phyloP scores from a whole-genome alignment of 192 early-diverging fungal species.

The Backusella macrospora region DNA sequence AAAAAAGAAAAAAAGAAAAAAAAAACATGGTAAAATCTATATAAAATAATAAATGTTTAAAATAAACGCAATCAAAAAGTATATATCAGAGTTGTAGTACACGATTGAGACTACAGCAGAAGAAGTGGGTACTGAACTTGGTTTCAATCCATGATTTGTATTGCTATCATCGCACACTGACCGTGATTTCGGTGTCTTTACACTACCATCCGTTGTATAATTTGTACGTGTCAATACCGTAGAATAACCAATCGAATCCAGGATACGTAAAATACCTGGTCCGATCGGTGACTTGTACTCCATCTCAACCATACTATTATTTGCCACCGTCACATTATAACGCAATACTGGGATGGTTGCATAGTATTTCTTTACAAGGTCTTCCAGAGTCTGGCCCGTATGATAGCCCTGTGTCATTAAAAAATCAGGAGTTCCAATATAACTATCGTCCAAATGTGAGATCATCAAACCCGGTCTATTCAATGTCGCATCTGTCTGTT shows the following conservation, averaged over 20 bases:
- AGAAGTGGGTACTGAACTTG: not conserved
- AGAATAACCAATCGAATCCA: slow-evolving; percentile 41
- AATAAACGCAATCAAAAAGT: not conserved
- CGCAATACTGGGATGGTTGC: slow-evolving; percentile 12
- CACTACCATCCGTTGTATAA: slow-evolving; percentile 24
- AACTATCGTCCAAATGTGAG: slow-evolving; percentile 40
- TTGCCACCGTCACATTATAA: slow-evolving; percentile 20
- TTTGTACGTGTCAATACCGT: slow-evolving; percentile 30
- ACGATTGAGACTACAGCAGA: not conserved
- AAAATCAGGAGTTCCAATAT: slow-evolving; percentile 34
- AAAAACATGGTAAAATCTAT: not conserved
- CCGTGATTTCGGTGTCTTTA: slow-evolving; percentile 10
- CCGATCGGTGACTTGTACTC: slow-evolving; percentile 38
- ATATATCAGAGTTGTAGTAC: not conserved
- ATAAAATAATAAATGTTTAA: slow-evolving; percentile 5
- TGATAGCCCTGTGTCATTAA: slow-evolving; percentile 28
- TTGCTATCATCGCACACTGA: slow-evolving; percentile 30
- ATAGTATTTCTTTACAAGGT: slow-evolving; percentile 19
- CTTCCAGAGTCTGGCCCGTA: slow-evolving; percentile 31
- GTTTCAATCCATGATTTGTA: slow-evolving; percentile 16
- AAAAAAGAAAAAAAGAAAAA: not conserved
- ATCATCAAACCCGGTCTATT: slow-evolving; percentile 30
- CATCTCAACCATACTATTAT: not conserved
- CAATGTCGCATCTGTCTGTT: slow-evolving; percentile 16
- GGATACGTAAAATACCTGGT: slow-evolving; percentile 38